These are phyloP conservation scores for Beauveria rudraprayagi DNA, from an alignment of 2,329 filamentous ascomycete species.

Conservation along the genomic window DNA sequence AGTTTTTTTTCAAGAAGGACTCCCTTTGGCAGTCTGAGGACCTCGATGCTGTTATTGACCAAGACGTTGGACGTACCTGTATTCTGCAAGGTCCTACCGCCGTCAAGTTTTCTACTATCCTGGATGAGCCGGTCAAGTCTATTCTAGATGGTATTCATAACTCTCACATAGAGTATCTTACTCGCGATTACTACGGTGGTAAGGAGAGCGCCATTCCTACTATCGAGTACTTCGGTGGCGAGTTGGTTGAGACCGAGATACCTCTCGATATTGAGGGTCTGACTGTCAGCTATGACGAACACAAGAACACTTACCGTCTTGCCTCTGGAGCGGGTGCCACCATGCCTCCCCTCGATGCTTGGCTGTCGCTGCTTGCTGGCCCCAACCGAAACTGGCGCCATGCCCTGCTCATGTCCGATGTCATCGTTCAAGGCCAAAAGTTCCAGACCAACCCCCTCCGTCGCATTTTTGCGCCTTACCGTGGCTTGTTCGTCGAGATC, in stretches of 20 bases:
- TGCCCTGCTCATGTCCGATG: conserved; percentile 86
- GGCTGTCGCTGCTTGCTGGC: conserved; percentile 83
- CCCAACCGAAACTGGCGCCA: conserved; percentile 85
- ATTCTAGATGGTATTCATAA: conserved; percentile 89
- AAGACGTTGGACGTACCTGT: conserved; percentile 92
- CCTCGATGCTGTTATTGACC: conserved; percentile 86
- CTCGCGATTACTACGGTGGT: conserved; percentile 69
- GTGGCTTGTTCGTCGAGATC: conserved; percentile 86
- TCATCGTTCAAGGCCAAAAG: conserved; percentile 89
- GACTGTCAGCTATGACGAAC: conserved; percentile 66
- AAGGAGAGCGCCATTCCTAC: conserved; percentile 69
- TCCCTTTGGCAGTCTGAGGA: conserved; percentile 99
- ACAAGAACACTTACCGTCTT: conserved; percentile 79
- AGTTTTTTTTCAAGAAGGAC: conserved; percentile 99
- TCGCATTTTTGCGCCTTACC: conserved; percentile 78
- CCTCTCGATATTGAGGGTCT: conserved; percentile 79
- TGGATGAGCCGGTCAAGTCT: conserved; percentile 91
- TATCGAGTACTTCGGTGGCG: conserved; percentile 93
- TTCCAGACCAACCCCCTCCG: conserved; percentile 96
- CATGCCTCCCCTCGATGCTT: conserved; percentile 72
- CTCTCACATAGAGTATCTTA: conserved; percentile 72
- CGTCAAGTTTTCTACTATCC: conserved; percentile 77
- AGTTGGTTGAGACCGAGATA: conserved; percentile 63
- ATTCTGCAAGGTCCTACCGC: conserved; percentile 94
- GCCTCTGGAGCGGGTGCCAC: conserved; percentile 65